These are phyloP conservation scores for Moniliella sp. DNA, from an alignment of 1,284 basidiomycete species.

Conservation along the genomic window DNA sequence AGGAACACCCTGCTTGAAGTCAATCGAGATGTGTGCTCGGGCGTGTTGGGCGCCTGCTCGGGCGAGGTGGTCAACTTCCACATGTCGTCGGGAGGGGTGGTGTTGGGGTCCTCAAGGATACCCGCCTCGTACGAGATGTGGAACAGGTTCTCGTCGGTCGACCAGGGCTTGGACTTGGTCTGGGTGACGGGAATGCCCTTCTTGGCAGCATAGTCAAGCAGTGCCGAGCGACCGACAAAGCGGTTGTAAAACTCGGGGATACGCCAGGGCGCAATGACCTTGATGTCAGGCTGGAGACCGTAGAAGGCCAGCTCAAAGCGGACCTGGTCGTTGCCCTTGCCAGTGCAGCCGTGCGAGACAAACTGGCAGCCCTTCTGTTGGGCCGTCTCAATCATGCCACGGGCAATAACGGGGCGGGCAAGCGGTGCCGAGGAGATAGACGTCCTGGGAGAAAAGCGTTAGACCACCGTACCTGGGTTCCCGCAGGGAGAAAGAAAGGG, in stretches of 20 bases:
- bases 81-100: slow-evolving; percentile 89
- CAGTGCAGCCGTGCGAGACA: slow-evolving; percentile 94
- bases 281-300: slow-evolving; percentile 90
- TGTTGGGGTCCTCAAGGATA: slow-evolving; percentile 89
- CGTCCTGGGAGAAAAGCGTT: too few species aligned
- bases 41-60: slow-evolving; percentile 56
- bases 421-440: slow-evolving; percentile 90
- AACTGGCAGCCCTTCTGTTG: slow-evolving; percentile 49
- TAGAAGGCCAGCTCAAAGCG: slow-evolving; percentile 98
- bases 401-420: slow-evolving; percentile 90
- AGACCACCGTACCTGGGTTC: too few species aligned
- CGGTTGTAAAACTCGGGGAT: slow-evolving; percentile 91
- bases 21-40: slow-evolving; percentile 49
- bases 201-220: slow-evolving; percentile 69
- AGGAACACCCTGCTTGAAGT: slow-evolving; percentile 58
- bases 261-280: slow-evolving; percentile 94
- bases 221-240: slow-evolving; percentile 78
- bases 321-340: slow-evolving; percentile 98
- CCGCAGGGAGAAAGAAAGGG: too few species aligned
- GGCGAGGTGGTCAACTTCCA: slow-evolving; percentile 86
- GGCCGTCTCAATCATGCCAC: slow-evolving; percentile 89
- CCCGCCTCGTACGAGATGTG: slow-evolving; percentile 99
- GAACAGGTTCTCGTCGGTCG: slow-evolving; percentile 86
- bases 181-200: slow-evolving; percentile 82
- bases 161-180: slow-evolving; percentile 94